These are phyloP conservation scores for Gymnopilus dilepis DNA, from an alignment of 768 basidiomycete species.

Conservation along the genomic window DNA sequence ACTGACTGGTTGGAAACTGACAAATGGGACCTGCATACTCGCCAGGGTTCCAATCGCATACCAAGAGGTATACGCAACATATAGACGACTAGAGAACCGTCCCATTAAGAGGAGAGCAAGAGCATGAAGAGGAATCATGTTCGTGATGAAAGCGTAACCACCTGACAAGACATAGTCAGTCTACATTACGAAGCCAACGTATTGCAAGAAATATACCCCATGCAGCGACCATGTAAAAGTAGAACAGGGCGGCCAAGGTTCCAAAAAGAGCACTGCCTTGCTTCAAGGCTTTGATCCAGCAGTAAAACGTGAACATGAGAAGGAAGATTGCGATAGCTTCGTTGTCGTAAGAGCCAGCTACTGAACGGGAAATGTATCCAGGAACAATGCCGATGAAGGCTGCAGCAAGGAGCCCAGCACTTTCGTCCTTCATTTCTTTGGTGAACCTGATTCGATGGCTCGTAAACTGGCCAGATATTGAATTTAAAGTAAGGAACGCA, in stretches of 20 bases:
- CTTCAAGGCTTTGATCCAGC: constrained; percentile 97
- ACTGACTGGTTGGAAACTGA: constrained; percentile 97
- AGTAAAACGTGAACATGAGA: constrained; percentile 98
- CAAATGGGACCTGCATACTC: constrained; percentile 99
- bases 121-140: constrained; percentile 98
- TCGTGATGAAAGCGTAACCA: constrained; percentile 99
- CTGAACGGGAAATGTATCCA: constrained; percentile 98
- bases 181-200: background rate
- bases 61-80: constrained; percentile 96
- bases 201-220: constrained; percentile 71
- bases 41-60: constrained; percentile 96
- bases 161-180: constrained; percentile 46
- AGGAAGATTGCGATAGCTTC: constrained; percentile 99
- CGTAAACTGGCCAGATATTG: background rate
- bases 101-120: constrained; percentile 97
- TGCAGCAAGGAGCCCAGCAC: constrained; percentile 95
- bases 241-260: constrained; percentile 90
- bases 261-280: constrained; percentile 92
- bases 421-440: constrained; percentile 93
- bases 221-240: constrained; percentile 99
- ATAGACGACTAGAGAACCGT: constrained; percentile 88
- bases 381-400: constrained; percentile 98
- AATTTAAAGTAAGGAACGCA: constrained; percentile 32
- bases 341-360: constrained; percentile 99
- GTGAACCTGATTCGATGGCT: constrained; percentile 71